Evolutionary conservation across 108 stramenopile genomes (phyloP), one percentile per base, ranked within the genome.

Genomic region (Skeletonema tropicum): DNA sequence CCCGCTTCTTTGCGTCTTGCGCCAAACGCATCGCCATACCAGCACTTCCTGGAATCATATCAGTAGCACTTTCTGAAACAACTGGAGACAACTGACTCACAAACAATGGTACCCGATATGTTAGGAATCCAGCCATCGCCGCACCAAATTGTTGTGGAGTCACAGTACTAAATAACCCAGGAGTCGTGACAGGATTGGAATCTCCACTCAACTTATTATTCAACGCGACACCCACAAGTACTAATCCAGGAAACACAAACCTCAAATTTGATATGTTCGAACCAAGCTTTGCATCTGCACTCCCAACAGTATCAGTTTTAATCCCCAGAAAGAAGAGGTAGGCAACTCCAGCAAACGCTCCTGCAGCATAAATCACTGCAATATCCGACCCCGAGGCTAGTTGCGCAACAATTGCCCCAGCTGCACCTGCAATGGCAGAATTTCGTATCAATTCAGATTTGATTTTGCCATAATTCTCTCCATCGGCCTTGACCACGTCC

Each of bases 41-140:
- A 23, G 61, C 85, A 33, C 77, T 76, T 64, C 86, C 66, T 19
- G 78, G 78, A 17, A 79, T 14, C 52, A 73, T 63, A 25, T 75
- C 80, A 69, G 69, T 57, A 66, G 82, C 68, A 82, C 68, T 42
- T 19, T 85, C 83, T 52, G 68, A 65, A 19, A 93, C 49, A 10
- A 87, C 84, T 14, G 89, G 90, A 29, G 77, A 57, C 25, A 92
- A 52, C 80, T 96, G 91, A 38, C 79, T 77, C 5, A 83, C 78
- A 70, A 94, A 88, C 29, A 96, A 76, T 23, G 95, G 95, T 12
- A 92, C 25, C 5, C 95, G 86, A 74, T 96, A 96, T 14, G 91
- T 91, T 66, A 96, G 80, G 66, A 94, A 93, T 58, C 95, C 95
- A 66, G 89, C 68, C 65, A 91, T 79, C 36, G 91, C 88, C 0